A percentile compares a stretch with the other conserved stretches of the same genome.
These are phyloP conservation scores for Metschnikowia picachoensis DNA, from an alignment of 805 yeast genomes.

Conservation along the genomic window DNA sequence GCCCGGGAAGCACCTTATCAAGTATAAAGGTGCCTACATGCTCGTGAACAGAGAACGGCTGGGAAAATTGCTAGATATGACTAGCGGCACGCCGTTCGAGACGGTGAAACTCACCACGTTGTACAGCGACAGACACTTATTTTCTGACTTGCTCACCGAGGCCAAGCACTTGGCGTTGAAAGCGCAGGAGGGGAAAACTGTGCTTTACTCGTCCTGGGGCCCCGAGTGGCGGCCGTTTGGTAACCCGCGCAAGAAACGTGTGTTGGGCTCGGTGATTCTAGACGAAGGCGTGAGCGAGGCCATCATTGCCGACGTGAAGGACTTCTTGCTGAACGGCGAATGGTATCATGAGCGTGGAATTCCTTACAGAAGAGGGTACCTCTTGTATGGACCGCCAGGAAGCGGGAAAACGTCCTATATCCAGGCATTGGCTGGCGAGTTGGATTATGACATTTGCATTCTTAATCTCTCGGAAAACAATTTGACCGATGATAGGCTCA, in stretches of 20 bases:
- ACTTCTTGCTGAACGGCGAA: slow-evolving; percentile 71
- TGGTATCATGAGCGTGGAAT: slow-evolving; percentile 98
- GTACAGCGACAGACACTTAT: slow-evolving; percentile 71
- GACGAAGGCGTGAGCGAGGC: slow-evolving; percentile 69
- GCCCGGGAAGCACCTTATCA: slow-evolving; percentile 88
- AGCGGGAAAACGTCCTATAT: slow-evolving; percentile 94
- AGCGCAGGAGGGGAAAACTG: slow-evolving; percentile 89
- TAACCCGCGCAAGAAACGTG: slow-evolving; percentile 83
- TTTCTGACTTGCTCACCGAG: slow-evolving; percentile 69
- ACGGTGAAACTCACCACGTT: slow-evolving; percentile 92
- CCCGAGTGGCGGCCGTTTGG: slow-evolving; percentile 99
- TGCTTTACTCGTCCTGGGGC: slow-evolving; percentile 91
- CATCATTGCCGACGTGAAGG: slow-evolving; percentile 69
- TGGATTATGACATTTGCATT: slow-evolving; percentile 93
- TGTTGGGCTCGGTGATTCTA: slow-evolving; percentile 79
- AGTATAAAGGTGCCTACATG: slow-evolving; percentile 84
- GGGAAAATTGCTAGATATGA: slow-evolving; percentile 81
- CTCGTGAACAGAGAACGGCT: slow-evolving; percentile 87
- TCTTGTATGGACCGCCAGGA: slow-evolving; percentile 96
- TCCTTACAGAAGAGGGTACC: slow-evolving; percentile 92
- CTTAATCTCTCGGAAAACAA: slow-evolving; percentile 87
- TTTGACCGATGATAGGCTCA: slow-evolving; percentile 89
- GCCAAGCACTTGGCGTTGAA: slow-evolving; percentile 81
- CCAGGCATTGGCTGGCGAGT: slow-evolving; percentile 93
- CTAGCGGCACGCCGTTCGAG: slow-evolving; percentile 91